Base-by-base conservation (phyloP, 352 stramenopile genomes). In the Pythium folliculosum region DNA sequence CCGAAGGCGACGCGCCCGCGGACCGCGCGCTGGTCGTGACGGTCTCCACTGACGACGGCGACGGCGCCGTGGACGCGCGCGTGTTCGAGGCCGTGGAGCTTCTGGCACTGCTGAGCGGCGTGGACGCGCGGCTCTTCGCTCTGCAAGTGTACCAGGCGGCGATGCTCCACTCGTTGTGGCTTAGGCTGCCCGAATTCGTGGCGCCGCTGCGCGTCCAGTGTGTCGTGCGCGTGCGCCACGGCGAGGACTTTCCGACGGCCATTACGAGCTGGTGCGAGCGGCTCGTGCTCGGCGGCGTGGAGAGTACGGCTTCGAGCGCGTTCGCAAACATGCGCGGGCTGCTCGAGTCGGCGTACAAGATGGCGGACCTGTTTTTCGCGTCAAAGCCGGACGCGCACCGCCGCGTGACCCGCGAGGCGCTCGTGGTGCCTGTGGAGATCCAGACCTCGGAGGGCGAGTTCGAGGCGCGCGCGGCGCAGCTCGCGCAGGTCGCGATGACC, bases 21-120 rank as follows among this genome's bases (percentile, higher is more conserved):
- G 37, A 62, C 25, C 38, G 22, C 25, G 25, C 12, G 13, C 5
- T 49, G 14, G 27, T 16, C 37, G 27, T 65, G 14, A 44, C 25
- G 5, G 2, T 65, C 58, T 32, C 27, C 19, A 57, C 58, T 2
- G 47, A 57, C 32, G 58, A 47, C 40, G 40, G 40, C 40, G 40
- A 47, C 40, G 37, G 47, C 57, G 57, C 55, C 14, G 23, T 65
- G 12, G 58, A 65, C 58, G 58, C 53, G 45, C 58, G 58, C 45
- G 58, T 65, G 21, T 65, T 65, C 32, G 58, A 65, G 22, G 58
- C 58, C 17, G 30, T 65, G 23, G 58, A 65, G 21, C 58, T 65
- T 21, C 21, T 65, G 9, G 48, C 58, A 35, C 48, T 65, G 21
- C 25, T 65, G 35, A 30, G 58, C 48, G 35, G 22, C 16, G 22